These are phyloP conservation scores for Leptographium lundbergii DNA, from an alignment of 2,329 filamentous ascomycete species.

Conservation along the genomic window DNA sequence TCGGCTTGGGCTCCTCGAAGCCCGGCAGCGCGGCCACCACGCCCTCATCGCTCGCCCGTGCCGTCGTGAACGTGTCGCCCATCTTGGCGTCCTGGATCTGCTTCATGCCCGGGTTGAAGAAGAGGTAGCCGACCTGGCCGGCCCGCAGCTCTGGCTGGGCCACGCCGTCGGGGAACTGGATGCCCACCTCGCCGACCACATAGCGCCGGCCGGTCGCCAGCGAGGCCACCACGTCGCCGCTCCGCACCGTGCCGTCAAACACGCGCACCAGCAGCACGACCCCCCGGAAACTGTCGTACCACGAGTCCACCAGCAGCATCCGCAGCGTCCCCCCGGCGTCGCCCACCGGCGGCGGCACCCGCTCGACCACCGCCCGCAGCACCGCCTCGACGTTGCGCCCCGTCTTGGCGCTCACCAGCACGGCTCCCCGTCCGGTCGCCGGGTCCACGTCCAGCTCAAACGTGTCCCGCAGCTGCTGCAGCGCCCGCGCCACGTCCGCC, in stretches of 20 bases:
- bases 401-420: constrained; percentile 79
- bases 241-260: constrained; percentile 73
- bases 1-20: constrained; percentile 94
- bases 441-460: constrained; percentile 78
- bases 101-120: constrained; percentile 98
- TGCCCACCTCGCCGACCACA: constrained; percentile 88
- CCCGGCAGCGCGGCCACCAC: constrained; percentile 72
- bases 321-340: constrained; percentile 61
- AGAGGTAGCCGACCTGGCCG: constrained; percentile 91
- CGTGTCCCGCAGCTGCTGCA: constrained; percentile 72
- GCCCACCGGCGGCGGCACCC: constrained; percentile 70
- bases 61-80: constrained; percentile 83
- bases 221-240: constrained; percentile 77
- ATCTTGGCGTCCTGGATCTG: constrained; percentile 89
- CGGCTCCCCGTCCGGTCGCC: constrained; percentile 37
- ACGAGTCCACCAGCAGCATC: constrained; percentile 87
- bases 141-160: constrained; percentile 70
- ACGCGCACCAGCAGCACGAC: constrained; percentile 84
- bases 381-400: constrained; percentile 77
- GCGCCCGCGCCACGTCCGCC: constrained; percentile 72
- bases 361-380: constrained; percentile 72
- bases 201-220: constrained; percentile 84
- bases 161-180: constrained; percentile 84
- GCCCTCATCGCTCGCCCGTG: constrained; percentile 52
- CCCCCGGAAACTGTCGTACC: constrained; percentile 94